Evolutionary conservation across 2,329 filamentous ascomycete genomes (phyloP), one percentile per base, ranked within the genome.

Genomic region (Trichoderma aggressivum): DNA sequence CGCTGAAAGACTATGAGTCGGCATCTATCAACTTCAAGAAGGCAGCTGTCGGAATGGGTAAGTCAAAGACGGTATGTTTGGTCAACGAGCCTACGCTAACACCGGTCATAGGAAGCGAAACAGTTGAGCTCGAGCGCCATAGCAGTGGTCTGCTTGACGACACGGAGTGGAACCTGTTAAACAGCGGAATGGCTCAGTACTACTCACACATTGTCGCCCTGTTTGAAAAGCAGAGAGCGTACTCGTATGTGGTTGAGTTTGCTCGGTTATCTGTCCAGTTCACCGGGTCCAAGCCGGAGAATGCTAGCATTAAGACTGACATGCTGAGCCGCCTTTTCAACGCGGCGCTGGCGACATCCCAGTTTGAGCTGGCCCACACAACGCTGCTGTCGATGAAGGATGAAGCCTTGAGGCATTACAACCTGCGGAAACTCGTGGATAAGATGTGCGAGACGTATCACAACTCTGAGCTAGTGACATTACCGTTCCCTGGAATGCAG

Each of bases 271-370:
- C 92, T 7, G 84, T 97, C 55, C 90, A 93, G 76, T 91, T 92
- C 73, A 77, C 85, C 28, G 73, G 76, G 5, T 63, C 73, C 30
- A 76, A 75, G 28, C 59, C 75, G 6, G 79, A 83, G 36, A 76
- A 79, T 30, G 77, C 78, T 16, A 75, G 84, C 47, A 83, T 88
- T 71, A 87, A 88, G 72, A 88, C 87, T 2, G 92, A 97, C 72
- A 89, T 98, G 76, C 89, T 97, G 24, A 91, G 90, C 74, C 91
- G 94, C 3, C 86, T 97, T 3, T 98, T 98, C 84, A 91, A 90
- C 73, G 92, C 94, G 21, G 91, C 94, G 0, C 85, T 96, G 24
- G 89, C 92, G 72, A 94, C 91, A 21, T 92, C 90, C 7, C 91
- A 92, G 70, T 98, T 94, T 77, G 90, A 94, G 72, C 85, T 92